These are phyloP conservation scores for Apiotrichum veenhuisii DNA, from an alignment of 1,284 basidiomycete species.

Conservation along the genomic window DNA sequence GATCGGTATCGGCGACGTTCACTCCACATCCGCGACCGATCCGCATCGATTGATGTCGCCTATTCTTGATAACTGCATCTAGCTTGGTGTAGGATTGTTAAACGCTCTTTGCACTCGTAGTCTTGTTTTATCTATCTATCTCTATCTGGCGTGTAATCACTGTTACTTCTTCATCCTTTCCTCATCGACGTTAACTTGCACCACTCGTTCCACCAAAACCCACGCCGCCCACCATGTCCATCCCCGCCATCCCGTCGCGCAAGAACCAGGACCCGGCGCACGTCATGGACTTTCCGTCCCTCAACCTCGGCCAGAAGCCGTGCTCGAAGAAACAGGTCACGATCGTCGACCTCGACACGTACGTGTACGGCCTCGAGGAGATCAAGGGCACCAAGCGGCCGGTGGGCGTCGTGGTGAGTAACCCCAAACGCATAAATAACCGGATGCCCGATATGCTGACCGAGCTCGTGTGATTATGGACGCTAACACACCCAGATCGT, in stretches of 20 bases:
- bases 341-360: conserved; percentile 36
- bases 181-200: too few species aligned
- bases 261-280: conserved; percentile 22
- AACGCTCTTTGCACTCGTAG: background rate
- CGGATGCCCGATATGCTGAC: too few species aligned
- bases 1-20: too few species aligned
- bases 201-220: background rate
- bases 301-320: conserved; percentile 23
- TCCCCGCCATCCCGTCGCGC: conserved; percentile 17
- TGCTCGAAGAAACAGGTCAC: conserved; percentile 16
- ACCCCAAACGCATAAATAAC: too few species aligned
- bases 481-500: conserved; percentile 12
- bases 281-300: conserved; percentile 28
- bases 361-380: conserved; percentile 43
- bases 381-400: conserved; percentile 26
- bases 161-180: too few species aligned
- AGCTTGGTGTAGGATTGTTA: too few species aligned
- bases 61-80: too few species aligned
- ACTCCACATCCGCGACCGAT: too few species aligned
- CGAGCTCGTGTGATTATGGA: too few species aligned
- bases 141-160: too few species aligned
- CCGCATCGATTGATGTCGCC: too few species aligned
- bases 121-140: background rate
- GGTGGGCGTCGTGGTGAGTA: conserved; percentile 30
- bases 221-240: background rate